A percentile compares a stretch with the other conserved stretches of the same genome.
Conservation (phyloP, 2,329 filamentous ascomycete species). For the Colletotrichum kahawae region DNA sequence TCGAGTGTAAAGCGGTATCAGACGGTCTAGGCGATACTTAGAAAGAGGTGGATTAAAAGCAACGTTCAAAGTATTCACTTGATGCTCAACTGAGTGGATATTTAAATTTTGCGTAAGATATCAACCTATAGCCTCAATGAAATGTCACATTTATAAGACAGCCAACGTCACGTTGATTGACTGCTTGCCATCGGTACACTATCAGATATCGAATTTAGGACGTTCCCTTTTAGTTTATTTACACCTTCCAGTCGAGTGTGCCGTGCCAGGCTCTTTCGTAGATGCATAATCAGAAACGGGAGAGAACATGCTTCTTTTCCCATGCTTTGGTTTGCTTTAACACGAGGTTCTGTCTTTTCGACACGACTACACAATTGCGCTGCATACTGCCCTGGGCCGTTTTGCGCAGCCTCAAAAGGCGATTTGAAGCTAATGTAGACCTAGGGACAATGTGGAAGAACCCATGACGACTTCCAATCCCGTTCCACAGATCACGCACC, state of each 20-base stretch:
- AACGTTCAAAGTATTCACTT: neutral
- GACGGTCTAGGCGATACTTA: neutral
- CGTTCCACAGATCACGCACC: neutral
- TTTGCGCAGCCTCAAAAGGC: neutral
- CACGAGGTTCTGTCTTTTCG: neutral
- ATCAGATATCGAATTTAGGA: neutral
- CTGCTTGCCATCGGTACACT: neutral
- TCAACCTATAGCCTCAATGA: neutral
- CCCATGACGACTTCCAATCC: neutral
- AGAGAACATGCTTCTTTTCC: neutral
- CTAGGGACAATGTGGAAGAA: neutral
- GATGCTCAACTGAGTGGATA: neutral
- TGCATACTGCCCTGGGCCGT: neutral
- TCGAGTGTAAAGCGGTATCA: neutral
- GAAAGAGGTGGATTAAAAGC: neutral
- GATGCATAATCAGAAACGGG: neutral
- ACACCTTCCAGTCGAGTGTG: neutral
- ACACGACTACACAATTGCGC: neutral
- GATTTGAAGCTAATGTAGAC: neutral
- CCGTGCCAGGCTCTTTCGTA: neutral
- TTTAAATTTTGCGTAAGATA: neutral
- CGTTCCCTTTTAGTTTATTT: neutral
- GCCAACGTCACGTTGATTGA: neutral
- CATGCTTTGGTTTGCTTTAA: neutral
- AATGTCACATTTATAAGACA: neutral